Evolutionary conservation across 495 filamentous ascomycete genomes (phyloP).

Genomic region (Massariosphaeria phaeospora): DNA sequence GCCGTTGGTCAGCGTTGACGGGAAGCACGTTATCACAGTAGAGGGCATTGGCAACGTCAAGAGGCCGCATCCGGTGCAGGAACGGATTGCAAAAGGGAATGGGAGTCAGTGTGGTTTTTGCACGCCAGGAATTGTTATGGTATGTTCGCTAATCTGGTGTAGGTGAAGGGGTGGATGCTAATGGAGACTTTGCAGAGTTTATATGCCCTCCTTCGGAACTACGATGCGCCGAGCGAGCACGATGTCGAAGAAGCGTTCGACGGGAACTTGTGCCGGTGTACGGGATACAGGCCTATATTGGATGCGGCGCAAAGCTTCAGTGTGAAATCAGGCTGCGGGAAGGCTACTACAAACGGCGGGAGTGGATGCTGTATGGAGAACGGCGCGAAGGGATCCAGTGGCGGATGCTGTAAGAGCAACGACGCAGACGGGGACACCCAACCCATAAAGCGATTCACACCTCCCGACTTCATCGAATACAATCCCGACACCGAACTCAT

Average conservation of each 20-base stretch:
- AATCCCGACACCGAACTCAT: conserved; percentile 91
- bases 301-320: conserved; percentile 82
- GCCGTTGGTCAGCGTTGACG: conserved; percentile 85
- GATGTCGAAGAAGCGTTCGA: conserved; percentile 89
- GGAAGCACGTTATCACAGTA: conserved; percentile 96
- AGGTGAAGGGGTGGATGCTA: not conserved
- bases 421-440: conserved; percentile 44
- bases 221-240: conserved; percentile 60
- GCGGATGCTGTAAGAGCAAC: conserved; percentile 56
- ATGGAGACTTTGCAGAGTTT: conserved; percentile 49
- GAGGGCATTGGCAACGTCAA: conserved; percentile 93
- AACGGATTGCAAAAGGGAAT: conserved; percentile 73
- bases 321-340: conserved; percentile 49
- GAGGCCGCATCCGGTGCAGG: conserved; percentile 83
- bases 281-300: conserved; percentile 88
- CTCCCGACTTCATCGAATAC: conserved; percentile 87
- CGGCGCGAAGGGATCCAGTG: conserved; percentile 37
- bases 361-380: conserved; percentile 68
- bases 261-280: conserved; percentile 93
- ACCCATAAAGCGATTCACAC: conserved; percentile 65
- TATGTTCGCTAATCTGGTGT: conserved; percentile 36
- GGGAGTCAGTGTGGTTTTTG: conserved; percentile 76
- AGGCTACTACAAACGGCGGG: conserved; percentile 56
- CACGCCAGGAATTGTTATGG: conserved; percentile 97
- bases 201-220: conserved; percentile 77